A percentile compares a stretch with the other conserved stretches of the same genome.
phyloP scores from a whole-genome alignment of 2,329 filamentous ascomycete species.

The Fusarium tupiense region DNA sequence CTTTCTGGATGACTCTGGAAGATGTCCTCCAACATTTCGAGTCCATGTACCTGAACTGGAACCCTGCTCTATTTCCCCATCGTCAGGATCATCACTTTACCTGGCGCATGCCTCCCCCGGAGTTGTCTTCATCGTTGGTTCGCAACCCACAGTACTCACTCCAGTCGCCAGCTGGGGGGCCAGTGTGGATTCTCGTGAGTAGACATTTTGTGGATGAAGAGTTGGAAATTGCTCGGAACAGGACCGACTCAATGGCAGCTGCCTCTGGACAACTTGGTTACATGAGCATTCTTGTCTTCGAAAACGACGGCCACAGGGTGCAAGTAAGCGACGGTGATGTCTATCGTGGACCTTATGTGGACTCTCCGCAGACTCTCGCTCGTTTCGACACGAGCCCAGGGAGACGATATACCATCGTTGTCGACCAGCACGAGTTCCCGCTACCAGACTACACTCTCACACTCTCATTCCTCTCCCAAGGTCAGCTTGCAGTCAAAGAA shows the following conservation, averaged over 20 bases:
- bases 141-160: slow-evolving; percentile 79
- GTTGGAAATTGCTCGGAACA: slow-evolving; percentile 63
- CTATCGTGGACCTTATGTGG: slow-evolving; percentile 86
- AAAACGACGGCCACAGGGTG: slow-evolving; percentile 74
- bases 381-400: slow-evolving; percentile 62
- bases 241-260: slow-evolving; percentile 53
- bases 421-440: slow-evolving; percentile 82
- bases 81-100: slow-evolving; percentile 91
- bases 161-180: slow-evolving; percentile 64
- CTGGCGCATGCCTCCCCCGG: slow-evolving; percentile 72
- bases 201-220: slow-evolving; percentile 83
- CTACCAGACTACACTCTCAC: slow-evolving; percentile 83
- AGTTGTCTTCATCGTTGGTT: slow-evolving; percentile 64
- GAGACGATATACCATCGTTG: slow-evolving; percentile 68
- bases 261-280: slow-evolving; percentile 74
- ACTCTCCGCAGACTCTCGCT: slow-evolving; percentile 90
- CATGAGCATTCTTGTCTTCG: slow-evolving; percentile 87
- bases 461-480: slow-evolving; percentile 80
- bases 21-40: slow-evolving; percentile 92
- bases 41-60: slow-evolving; percentile 98
- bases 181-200: slow-evolving; percentile 85
- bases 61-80: slow-evolving; percentile 81
- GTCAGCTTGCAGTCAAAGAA: slow-evolving; percentile 66
- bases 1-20: slow-evolving; percentile 92
- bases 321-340: slow-evolving; percentile 77